These are phyloP conservation scores for Protomyces gravidus DNA, from an alignment of 1,139 yeast genomes.

Conservation along the genomic window DNA sequence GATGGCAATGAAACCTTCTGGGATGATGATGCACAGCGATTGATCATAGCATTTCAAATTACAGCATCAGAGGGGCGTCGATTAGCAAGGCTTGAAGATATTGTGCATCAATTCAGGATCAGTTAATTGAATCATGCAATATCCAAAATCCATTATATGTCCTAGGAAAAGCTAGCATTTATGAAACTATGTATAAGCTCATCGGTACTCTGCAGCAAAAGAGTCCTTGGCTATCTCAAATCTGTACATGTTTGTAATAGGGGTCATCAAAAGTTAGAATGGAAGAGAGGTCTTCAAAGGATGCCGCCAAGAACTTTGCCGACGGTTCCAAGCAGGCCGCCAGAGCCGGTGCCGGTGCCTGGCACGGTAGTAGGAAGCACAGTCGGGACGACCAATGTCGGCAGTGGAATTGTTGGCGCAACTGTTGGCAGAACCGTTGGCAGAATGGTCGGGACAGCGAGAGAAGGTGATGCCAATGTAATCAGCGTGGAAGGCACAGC, in stretches of 20 bases:
- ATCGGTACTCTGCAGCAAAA: constrained; percentile 3
- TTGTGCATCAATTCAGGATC: too few species aligned
- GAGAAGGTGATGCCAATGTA: too few species aligned
- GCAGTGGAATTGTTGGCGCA: neutral
- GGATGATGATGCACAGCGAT: too few species aligned
- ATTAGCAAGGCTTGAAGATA: too few species aligned
- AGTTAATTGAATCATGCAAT: too few species aligned
- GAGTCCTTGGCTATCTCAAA: neutral
- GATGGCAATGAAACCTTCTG: neutral
- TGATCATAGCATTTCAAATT: too few species aligned
- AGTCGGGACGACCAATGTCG: neutral
- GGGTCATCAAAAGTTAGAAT: neutral
- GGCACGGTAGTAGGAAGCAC: neutral
- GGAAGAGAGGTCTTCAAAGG: neutral
- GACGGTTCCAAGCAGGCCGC: neutral
- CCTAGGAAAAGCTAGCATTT: neutral
- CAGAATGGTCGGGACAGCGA: neutral
- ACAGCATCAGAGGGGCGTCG: too few species aligned
- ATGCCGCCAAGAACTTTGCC: neutral
- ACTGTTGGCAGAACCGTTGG: neutral
- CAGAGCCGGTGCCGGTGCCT: neutral
- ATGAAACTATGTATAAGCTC: neutral
- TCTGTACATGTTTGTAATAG: neutral
- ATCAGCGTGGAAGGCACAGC: neutral
- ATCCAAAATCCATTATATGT: neutral